phyloP scores from a whole-genome alignment of 2,329 filamentous ascomycete genomes.

The Hawksworthiomyces lignivorus region DNA sequence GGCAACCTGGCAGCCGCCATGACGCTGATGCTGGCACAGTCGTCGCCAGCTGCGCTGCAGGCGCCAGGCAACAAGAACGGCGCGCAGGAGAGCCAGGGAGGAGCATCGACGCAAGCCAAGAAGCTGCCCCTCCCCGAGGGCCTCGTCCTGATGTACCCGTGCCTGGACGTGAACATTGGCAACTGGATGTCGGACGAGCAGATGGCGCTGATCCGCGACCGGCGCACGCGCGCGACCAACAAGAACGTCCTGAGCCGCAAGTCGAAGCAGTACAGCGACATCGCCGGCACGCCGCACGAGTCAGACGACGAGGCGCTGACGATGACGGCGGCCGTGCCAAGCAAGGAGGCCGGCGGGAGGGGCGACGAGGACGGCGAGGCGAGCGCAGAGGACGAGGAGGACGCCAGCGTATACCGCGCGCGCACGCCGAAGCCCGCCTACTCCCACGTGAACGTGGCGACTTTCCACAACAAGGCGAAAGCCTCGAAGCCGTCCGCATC shows the following conservation, averaged over 20 bases:
- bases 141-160: slow-evolving; percentile 79
- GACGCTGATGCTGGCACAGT: slow-evolving; percentile 83
- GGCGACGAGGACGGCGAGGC: neutral
- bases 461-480: neutral
- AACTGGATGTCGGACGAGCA: slow-evolving; percentile 99
- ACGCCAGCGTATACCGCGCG: neutral
- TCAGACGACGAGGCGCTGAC: slow-evolving; percentile 64
- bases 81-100: neutral
- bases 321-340: slow-evolving; percentile 15
- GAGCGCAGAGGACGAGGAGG: neutral
- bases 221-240: slow-evolving; percentile 70
- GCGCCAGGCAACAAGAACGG: slow-evolving; percentile 43
- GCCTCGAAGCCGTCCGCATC: neutral
- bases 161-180: slow-evolving; percentile 92
- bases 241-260: slow-evolving; percentile 72
- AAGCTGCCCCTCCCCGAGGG: slow-evolving; percentile 69
- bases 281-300: slow-evolving; percentile 75
- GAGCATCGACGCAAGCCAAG: too few species aligned
- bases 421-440: slow-evolving; percentile 12
- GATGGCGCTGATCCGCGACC: slow-evolving; percentile 86
- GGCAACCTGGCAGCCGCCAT: slow-evolving; percentile 75
- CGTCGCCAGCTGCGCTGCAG: slow-evolving; percentile 37
- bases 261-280: slow-evolving; percentile 76
- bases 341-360: too few species aligned
- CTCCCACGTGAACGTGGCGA: slow-evolving; percentile 13